Evolutionary conservation across 2,329 filamentous ascomycete species (phyloP).

Genomic region (Coniochaeta sp.): DNA sequence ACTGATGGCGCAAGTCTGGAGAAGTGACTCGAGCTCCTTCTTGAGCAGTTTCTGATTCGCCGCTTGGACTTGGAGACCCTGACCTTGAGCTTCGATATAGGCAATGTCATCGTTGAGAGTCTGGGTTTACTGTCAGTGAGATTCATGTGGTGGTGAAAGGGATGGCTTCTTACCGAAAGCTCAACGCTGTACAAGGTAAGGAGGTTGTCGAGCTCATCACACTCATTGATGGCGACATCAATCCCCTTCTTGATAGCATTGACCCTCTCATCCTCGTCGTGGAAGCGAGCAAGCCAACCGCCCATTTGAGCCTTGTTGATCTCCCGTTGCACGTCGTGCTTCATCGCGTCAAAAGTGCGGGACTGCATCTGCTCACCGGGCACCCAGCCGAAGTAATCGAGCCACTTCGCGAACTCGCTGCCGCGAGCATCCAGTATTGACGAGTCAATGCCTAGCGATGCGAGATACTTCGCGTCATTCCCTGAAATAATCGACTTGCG

Average conservation of each 20-base stretch:
- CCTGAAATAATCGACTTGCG: slow-evolving; percentile 59
- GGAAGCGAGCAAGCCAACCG: slow-evolving; percentile 77
- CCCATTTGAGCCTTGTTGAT: slow-evolving; percentile 87
- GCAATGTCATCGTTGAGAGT: slow-evolving; percentile 93
- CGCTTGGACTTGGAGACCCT: slow-evolving; percentile 93
- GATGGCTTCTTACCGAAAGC: slow-evolving; percentile 62
- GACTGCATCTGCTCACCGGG: slow-evolving; percentile 66
- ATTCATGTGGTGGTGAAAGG: neutral
- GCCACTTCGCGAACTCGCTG: slow-evolving; percentile 71
- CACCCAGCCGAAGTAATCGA: slow-evolving; percentile 86
- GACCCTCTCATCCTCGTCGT: slow-evolving; percentile 85
- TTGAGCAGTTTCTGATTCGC: slow-evolving; percentile 94
- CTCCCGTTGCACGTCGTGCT: slow-evolving; percentile 77
- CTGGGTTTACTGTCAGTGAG: slow-evolving; percentile 37
- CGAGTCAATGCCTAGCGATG: slow-evolving; percentile 70
- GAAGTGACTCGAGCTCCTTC: slow-evolving; percentile 79
- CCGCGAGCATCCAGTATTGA: slow-evolving; percentile 68
- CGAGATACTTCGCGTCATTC: slow-evolving; percentile 72
- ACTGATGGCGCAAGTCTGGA: slow-evolving; percentile 87
- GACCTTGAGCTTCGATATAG: slow-evolving; percentile 94
- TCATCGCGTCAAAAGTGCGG: slow-evolving; percentile 72
- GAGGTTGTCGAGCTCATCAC: slow-evolving; percentile 91
- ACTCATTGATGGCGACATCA: slow-evolving; percentile 86
- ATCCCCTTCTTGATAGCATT: slow-evolving; percentile 80
- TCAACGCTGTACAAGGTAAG: slow-evolving; percentile 93